Conservation (phyloP, 306 rosid species). For the Vicia sativa region DNA sequence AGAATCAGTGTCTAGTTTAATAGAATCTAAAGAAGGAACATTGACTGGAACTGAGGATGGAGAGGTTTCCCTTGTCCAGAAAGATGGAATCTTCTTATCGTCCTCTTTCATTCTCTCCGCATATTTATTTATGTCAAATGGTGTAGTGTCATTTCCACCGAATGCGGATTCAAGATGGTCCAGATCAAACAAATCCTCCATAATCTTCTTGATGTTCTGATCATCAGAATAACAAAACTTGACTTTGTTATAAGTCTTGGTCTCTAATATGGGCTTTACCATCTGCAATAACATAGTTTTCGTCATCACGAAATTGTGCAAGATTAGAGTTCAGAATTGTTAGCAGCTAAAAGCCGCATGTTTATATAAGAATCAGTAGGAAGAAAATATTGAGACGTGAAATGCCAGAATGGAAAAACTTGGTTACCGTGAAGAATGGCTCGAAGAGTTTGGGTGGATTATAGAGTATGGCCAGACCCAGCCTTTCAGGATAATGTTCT, state of each 20-base stretch:
- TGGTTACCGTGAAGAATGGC: constrained; percentile 77
- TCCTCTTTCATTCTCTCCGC: constrained; percentile 88
- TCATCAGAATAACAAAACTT: constrained; percentile 83
- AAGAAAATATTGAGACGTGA: constrained; percentile 12
- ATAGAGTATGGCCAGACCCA: constrained; percentile 83
- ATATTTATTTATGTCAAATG: constrained; percentile 68
- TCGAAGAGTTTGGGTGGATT: constrained; percentile 89
- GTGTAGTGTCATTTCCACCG: constrained; percentile 67
- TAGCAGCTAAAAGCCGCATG: neutral
- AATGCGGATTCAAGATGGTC: constrained; percentile 82
- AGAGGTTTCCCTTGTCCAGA: constrained; percentile 56
- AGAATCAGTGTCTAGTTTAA: constrained; percentile 48
- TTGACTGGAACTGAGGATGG: constrained; percentile 40
- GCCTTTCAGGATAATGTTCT: constrained; percentile 87
- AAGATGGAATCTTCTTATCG: constrained; percentile 59
- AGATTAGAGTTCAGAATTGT: too few species aligned
- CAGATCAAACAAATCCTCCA: constrained; percentile 83
- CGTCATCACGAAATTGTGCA: too few species aligned
- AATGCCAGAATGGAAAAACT: constrained; percentile 3
- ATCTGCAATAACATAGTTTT: constrained; percentile 52
- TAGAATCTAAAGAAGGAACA: constrained; percentile 51
- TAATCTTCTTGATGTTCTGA: constrained; percentile 67
- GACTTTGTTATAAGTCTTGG: constrained; percentile 80
- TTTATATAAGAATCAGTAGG: neutral
- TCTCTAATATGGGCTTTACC: constrained; percentile 84